phyloP scores from a whole-genome alignment of 148 eudicot genomes.

The Euryodendron excelsum region DNA sequence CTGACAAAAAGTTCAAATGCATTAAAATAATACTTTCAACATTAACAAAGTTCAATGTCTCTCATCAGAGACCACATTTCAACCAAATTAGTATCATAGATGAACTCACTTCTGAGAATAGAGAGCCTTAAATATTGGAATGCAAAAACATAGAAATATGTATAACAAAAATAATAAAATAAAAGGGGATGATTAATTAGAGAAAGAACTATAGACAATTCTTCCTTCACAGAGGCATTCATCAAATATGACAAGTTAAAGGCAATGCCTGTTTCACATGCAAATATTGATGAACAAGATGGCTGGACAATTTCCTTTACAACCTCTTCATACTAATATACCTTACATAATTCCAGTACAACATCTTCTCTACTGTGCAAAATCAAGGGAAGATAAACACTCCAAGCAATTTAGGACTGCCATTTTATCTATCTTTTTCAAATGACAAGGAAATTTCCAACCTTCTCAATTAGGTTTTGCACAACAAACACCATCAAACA shows the following conservation, averaged over 20 bases:
- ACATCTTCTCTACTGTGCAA: background rate
- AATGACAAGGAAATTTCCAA: background rate
- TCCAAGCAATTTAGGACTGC: background rate
- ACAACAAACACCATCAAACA: background rate
- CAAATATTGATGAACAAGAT: background rate
- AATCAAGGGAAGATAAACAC: background rate
- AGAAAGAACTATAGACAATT: background rate
- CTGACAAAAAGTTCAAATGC: background rate
- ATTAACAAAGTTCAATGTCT: too few relatives aligned
- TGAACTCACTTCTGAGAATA: too few relatives aligned
- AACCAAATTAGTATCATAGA: too few relatives aligned
- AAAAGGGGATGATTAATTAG: background rate
- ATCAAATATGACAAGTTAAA: background rate
- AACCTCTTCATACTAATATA: background rate
- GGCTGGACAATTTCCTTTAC: background rate
- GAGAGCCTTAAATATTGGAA: too few relatives aligned
- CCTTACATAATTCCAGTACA: background rate
- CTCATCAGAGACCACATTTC: too few relatives aligned
- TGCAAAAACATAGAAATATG: too few relatives aligned
- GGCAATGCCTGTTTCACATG: background rate
- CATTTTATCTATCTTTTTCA: background rate
- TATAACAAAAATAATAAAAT: too few relatives aligned
- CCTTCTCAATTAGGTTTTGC: background rate
- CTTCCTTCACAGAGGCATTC: background rate
- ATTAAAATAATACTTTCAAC: too few relatives aligned